Evolutionary conservation across 768 basidiomycete species (phyloP), one percentile per base, ranked within the genome.

Genomic region (Lactarius indigo): DNA sequence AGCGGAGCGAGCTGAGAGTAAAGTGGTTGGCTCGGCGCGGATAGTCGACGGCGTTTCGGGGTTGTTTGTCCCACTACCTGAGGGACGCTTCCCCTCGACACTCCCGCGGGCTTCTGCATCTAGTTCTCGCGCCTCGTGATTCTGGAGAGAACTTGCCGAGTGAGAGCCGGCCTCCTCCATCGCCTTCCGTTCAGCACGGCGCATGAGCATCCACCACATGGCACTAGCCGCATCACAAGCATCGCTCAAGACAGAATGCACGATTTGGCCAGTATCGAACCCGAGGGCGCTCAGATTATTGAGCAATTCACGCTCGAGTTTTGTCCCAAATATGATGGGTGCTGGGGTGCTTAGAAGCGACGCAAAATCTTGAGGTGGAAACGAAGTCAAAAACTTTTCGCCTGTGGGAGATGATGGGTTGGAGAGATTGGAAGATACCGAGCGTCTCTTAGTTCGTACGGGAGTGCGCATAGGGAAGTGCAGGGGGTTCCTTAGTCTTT

Each of bases 191-290:
- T 83, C 94, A 23, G 87, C 85, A 72, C 88, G 95, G 75, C 87
- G 85, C 75, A 87, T 90, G 58, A 98, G 79, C 84, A 96, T 92
- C 97, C 97, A 99, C 96, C 96, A 99, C 9, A 93, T 78, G 1
- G 96, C 93, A 10, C 94, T 90, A 15, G 91, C 84, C 0, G 91
- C 85, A 76, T 99, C 96, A 73, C 96, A 99, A 0, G 96, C 96
- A 76, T 98, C 87, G 33, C 84, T 88, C 56, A 91, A 81, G 15
- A 98, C 97, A 0, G 91, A 93, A 75, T 98, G 96, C n/a, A 90
- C 89, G 59, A 98, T 89, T 78, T 99, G 96, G 18, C 91, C 93
- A 0, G 91, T 92, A 76, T 98, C 97, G 67, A 99, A 87, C 0
- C 97, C 96, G 6, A 97, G 79, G 30, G 76, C 72, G 64, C 88